phyloP scores from a whole-genome alignment of 78 protist species.

The Cavenderia fasciculata region DNA sequence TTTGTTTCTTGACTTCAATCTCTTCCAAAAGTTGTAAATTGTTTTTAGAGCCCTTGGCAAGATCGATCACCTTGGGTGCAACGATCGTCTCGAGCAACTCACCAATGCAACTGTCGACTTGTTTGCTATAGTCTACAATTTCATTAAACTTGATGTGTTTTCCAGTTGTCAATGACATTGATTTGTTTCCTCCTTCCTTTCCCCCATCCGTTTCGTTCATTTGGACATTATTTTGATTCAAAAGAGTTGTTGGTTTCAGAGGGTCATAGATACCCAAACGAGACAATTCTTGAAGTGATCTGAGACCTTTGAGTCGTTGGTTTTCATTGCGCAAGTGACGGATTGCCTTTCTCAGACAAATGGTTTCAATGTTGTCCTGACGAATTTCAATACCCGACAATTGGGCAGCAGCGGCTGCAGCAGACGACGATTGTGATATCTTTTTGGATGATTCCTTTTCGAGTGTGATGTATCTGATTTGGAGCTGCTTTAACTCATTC shows the following conservation, averaged over 20 bases:
- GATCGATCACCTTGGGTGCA: constrained; percentile 51
- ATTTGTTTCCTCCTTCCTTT: background rate
- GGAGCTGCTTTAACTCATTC: constrained; percentile 16
- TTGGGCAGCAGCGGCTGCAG: background rate
- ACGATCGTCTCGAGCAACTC: constrained; percentile 34
- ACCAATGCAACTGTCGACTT: constrained; percentile 16
- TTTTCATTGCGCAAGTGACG: constrained; percentile 23
- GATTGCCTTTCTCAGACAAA: constrained; percentile 30
- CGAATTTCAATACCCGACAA: background rate
- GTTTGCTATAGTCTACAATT: constrained; percentile 48
- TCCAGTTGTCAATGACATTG: background rate
- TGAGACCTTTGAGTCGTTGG: constrained; percentile 27
- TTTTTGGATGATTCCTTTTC: constrained; percentile 32
- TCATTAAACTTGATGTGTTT: constrained; percentile 63
- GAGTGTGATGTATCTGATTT: background rate
- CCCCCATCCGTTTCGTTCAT: background rate
- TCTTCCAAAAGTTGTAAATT: background rate
- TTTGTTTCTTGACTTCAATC: constrained; percentile 26
- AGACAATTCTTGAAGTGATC: constrained; percentile 20
- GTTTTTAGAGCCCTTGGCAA: background rate
- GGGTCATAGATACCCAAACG: too few relatives aligned
- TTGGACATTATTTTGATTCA: background rate
- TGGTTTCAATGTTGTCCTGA: constrained; percentile 13
- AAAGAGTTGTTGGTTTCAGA: background rate
- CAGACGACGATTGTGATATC: too few relatives aligned